Percentiles rank a stretch among this genome's conserved stretches.
These are phyloP conservation scores for Pythium aristosporum DNA, from an alignment of 352 stramenopile genomes.

Conservation along the genomic window DNA sequence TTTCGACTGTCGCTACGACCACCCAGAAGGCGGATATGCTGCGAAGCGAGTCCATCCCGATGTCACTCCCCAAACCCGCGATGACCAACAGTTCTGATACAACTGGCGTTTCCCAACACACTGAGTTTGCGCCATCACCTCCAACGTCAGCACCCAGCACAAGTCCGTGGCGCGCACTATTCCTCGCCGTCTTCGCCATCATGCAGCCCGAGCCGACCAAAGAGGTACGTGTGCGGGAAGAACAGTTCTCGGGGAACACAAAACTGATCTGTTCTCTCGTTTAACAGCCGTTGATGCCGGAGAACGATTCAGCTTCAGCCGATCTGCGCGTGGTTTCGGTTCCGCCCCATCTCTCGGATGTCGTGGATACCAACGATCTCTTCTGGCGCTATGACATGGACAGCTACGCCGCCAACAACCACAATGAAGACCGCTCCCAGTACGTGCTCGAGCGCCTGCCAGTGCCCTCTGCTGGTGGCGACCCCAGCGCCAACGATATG, in stretches of 20 bases:
- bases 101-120: not conserved
- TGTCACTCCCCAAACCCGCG: constrained; percentile 7
- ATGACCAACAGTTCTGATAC: not conserved
- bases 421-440: constrained; percentile 66
- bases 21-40: constrained; percentile 9
- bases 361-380: constrained; percentile 36
- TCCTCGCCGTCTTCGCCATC: constrained; percentile 60
- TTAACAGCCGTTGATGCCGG: constrained; percentile 30
- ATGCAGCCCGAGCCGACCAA: constrained; percentile 56
- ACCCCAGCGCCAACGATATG: too few relatives aligned
- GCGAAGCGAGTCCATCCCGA: constrained; percentile 13
- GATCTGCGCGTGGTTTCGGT: constrained; percentile 50
- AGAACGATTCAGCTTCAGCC: constrained; percentile 38
- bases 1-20: not conserved
- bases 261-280: not conserved
- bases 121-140: constrained; percentile 6
- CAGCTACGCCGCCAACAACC: constrained; percentile 62
- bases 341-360: constrained; percentile 51
- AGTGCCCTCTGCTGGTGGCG: not conserved
- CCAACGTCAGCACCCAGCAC: not conserved
- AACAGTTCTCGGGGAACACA: not conserved
- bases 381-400: constrained; percentile 75
- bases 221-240: constrained; percentile 26
- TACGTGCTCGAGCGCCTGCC: constrained; percentile 44
- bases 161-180: constrained; percentile 49